Base-by-base conservation (phyloP, 139 green algal species). In the Deuterostichococcus epilithicus region DNA sequence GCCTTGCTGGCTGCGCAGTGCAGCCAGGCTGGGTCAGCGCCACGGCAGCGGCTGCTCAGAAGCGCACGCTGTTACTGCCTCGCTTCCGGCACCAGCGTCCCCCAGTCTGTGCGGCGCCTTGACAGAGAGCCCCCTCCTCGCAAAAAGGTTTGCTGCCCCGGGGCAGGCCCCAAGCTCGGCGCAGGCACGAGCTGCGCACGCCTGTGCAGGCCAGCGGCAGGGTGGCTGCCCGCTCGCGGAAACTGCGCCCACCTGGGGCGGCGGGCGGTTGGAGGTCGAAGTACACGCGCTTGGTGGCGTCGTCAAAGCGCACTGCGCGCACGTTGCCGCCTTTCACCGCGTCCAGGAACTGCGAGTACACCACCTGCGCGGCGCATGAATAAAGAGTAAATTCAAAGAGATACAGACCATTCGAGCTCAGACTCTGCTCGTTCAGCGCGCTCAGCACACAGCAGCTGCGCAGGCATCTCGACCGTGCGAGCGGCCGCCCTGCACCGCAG, bases 311-410 rank as follows among this genome's bases (percentile, higher is more conserved):
- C 6, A 83, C 89, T 10, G 89, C 63, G 0, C 80, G 68, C 30
- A 96, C 91, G 10, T 82, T 81, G 18, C 87, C 84, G 1, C 26
- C 45, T 10, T 92, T 82, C 18, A 97, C 73, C 37, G 93, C 76
- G 0, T 70, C 78, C 28, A 94, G 74, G 68, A 96, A 96, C n/a
- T 93, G 81, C 22, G 85, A 92, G 80, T 97, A 97, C 15, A 85
- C 36, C 18, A 90, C 73, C 80, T 90, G 76, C 59, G 18, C 34
- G 58, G 32, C n/a, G n/a, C n/a, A n/a, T n/a, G n/a, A n/a, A n/a
- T n/a, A n/a, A n/a, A n/a, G n/a, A n/a, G n/a, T n/a, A n/a, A n/a
- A n/a, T n/a, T n/a, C n/a, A n/a, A n/a, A n/a, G n/a, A n/a, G n/a
- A n/a, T n/a, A n/a, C n/a, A n/a, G n/a, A n/a, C n/a, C n/a, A n/a